Evolutionary conservation across 495 filamentous ascomycete genomes (phyloP).

Genomic region (Neurospora sp.): DNA sequence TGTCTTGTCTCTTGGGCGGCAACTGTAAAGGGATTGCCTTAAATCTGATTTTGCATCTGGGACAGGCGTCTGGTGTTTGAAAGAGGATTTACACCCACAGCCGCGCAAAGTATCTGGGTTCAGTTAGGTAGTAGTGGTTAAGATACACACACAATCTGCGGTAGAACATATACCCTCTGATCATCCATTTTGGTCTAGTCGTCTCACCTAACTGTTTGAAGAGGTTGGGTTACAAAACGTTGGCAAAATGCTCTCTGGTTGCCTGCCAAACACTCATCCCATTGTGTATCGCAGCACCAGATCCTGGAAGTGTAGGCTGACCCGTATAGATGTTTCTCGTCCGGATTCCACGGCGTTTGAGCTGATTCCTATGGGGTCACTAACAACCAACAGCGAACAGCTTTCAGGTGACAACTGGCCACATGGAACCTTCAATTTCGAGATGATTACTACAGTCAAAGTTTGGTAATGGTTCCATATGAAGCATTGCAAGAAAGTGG

Average conservation of each 20-base stretch:
- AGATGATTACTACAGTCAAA: not conserved
- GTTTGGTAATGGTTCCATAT: not conserved
- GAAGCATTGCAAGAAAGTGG: not conserved
- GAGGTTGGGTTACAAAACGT: not conserved
- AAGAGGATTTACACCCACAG: constrained; percentile 2
- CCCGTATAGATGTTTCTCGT: not conserved
- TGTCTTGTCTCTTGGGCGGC: not conserved
- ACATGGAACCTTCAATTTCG: not conserved
- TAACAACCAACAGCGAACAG: not conserved
- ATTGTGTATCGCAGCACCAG: no score
- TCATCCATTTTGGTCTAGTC: not conserved
- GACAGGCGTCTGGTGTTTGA: constrained; percentile 21
- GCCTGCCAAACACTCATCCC: no score
- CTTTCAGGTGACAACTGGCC: not conserved
- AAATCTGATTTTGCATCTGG: constrained; percentile 9
- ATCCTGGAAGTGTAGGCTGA: not conserved
- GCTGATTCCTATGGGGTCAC: not conserved
- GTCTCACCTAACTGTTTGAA: not conserved
- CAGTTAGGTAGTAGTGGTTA: constrained; percentile 1
- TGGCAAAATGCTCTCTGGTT: not conserved
- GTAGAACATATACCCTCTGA: not conserved
- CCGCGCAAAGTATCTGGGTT: constrained; percentile 1
- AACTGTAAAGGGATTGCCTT: not conserved
- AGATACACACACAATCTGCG: not conserved
- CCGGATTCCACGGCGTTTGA: not conserved